A percentile compares a stretch with the other conserved stretches of the same genome.
phyloP scores from a whole-genome alignment of 1,284 basidiomycete genomes.

The Chalciporus sp. region DNA sequence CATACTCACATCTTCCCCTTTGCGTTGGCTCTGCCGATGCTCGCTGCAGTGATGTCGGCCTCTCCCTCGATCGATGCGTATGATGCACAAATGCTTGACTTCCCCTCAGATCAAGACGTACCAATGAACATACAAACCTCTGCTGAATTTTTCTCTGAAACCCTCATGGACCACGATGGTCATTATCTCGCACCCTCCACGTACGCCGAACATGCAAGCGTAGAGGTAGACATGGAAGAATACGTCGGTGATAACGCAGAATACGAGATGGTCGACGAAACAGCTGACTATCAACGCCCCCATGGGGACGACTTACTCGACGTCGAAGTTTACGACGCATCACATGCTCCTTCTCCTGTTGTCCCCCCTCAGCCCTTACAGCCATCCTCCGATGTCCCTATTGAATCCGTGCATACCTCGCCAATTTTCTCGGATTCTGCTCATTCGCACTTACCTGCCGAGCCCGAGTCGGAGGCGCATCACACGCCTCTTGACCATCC shows the following conservation, averaged over 20 bases:
- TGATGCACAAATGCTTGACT: conserved; percentile 73
- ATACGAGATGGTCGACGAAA: conserved; percentile 69
- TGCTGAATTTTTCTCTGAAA: conserved; percentile 55
- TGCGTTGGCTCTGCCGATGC: not conserved
- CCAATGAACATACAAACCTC: conserved; percentile 55
- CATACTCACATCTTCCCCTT: conserved; percentile 15
- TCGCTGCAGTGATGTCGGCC: conserved; percentile 31
- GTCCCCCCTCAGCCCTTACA: conserved; percentile 19
- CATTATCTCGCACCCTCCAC: conserved; percentile 31
- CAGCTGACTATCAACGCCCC: conserved; percentile 32
- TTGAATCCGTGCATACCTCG: conserved; percentile 18
- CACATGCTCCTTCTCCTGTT: conserved; percentile 38
- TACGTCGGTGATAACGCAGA: conserved; percentile 58
- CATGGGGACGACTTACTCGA: conserved; percentile 46
- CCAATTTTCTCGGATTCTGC: conserved; percentile 7
- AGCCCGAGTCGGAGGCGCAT: conserved; percentile 15
- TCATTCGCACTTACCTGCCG: conserved; percentile 5
- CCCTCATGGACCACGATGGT: conserved; percentile 65
- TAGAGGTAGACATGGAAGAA: conserved; percentile 75
- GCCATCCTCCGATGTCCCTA: conserved; percentile 16
- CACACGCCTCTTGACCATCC: conserved; percentile 17
- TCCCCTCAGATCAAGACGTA: conserved; percentile 60
- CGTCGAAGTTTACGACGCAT: conserved; percentile 63
- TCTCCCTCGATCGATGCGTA: conserved; percentile 49
- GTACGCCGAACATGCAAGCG: conserved; percentile 42